phyloP scores from a whole-genome alignment of 2,329 filamentous ascomycete genomes.

The Diaporthe ampelina region DNA sequence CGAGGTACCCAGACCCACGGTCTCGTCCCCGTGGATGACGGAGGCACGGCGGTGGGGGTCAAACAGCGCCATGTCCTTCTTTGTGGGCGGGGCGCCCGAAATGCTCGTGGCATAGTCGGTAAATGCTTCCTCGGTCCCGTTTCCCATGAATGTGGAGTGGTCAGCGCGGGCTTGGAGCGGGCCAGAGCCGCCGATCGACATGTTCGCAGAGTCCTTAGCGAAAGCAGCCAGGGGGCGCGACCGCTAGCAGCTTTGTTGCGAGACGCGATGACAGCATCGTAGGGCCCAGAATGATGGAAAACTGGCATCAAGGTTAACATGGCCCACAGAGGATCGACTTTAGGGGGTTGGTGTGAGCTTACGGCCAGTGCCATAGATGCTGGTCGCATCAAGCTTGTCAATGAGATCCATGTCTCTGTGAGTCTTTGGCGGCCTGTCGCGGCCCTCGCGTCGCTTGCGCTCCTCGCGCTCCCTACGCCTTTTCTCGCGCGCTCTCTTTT shows the following conservation, averaged over 20 bases:
- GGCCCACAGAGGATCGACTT: not conserved
- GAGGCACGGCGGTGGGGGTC: constrained; percentile 78
- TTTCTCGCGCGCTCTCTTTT: constrained; percentile 64
- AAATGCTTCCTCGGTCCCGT: constrained; percentile 85
- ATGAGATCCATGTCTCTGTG: constrained; percentile 84
- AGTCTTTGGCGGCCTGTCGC: constrained; percentile 59
- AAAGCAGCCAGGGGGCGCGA: constrained; percentile 95
- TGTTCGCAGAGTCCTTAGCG: constrained; percentile 92
- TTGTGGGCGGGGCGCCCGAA: constrained; percentile 45
- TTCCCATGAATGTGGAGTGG: constrained; percentile 88
- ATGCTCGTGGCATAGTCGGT: constrained; percentile 75
- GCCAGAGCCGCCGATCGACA: constrained; percentile 88
- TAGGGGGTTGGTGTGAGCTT: constrained; percentile 56
- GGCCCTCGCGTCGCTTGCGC: constrained; percentile 66
- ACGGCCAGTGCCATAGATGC: constrained; percentile 94
- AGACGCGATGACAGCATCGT: constrained; percentile 95
- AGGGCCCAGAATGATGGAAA: constrained; percentile 97
- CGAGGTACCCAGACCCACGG: constrained; percentile 88
- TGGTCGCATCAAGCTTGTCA: constrained; percentile 95
- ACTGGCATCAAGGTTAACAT: constrained; percentile 64
- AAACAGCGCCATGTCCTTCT: constrained; percentile 68
- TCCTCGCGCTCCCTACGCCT: constrained; percentile 65
- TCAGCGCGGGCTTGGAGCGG: constrained; percentile 87
- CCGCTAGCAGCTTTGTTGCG: constrained; percentile 88
- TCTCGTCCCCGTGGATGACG: constrained; percentile 86